These are phyloP conservation scores for Fusarium camptoceras DNA, from an alignment of 2,329 filamentous ascomycete genomes.

Conservation along the genomic window DNA sequence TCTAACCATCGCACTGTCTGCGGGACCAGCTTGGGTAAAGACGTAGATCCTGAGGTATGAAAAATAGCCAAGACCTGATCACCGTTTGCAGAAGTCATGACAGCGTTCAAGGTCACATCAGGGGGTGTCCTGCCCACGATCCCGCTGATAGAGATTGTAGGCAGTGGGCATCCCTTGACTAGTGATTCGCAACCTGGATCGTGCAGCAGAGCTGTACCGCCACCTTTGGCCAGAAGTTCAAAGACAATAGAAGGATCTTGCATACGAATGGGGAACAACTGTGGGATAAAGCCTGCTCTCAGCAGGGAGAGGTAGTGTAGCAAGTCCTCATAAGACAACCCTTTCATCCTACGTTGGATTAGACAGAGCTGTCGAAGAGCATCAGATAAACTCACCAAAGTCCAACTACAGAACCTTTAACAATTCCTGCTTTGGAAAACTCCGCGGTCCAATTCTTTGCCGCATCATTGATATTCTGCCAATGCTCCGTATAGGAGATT, in stretches of 20 bases:
- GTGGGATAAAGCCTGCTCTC: not conserved
- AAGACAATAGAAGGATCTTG: not conserved
- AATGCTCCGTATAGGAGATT: not conserved
- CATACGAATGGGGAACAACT: constrained; percentile 2
- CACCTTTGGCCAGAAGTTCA: not conserved
- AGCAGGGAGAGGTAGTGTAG: not conserved
- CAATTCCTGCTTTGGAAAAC: not conserved
- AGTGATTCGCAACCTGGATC: not conserved
- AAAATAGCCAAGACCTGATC: constrained; percentile 6
- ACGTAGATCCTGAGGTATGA: constrained; percentile 13
- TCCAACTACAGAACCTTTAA: not conserved
- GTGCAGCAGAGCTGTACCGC: not conserved
- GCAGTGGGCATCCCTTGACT: not conserved
- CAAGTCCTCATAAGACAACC: constrained; percentile 7
- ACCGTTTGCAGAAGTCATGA: not conserved
- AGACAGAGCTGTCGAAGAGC: not conserved
- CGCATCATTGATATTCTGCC: not conserved
- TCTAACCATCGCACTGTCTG: constrained; percentile 11
- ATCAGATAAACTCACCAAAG: not conserved
- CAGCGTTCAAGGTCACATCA: not conserved
- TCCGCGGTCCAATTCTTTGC: not conserved
- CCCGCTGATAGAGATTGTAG: rapidly evolving
- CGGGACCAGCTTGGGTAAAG: constrained; percentile 9
- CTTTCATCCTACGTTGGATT: not conserved
- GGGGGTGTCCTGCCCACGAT: rapidly evolving